Base-by-base conservation (phyloP, 2,329 filamentous ascomycete genomes). In the Botrytis elliptica region DNA sequence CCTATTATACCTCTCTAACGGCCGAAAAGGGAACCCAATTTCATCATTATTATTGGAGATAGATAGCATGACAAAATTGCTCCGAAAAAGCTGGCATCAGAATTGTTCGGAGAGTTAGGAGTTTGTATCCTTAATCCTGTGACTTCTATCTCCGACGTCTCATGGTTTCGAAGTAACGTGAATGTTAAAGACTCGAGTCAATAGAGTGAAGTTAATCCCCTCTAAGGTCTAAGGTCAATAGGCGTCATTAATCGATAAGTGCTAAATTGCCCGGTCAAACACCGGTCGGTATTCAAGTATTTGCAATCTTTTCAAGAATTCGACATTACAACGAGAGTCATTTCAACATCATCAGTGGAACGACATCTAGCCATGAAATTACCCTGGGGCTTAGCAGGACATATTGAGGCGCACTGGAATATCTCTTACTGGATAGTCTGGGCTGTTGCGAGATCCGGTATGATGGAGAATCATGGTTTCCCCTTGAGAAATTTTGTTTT, bases 401-500 rank as follows among this genome's bases (percentile, higher is more conserved):
- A 68, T 29, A 55, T 55, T 9, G 65, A 55, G 46, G 36, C 16
- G 25, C 12, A 18, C 65, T 55, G 16, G 9, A 57, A 14, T 10
- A 25, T 22, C 20, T 55, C 20, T 20, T 29, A 40, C 38, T 29
- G 60, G 25, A 29, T 57, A 57, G 59, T 16, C 59, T 38, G 36
- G 59, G 36, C n/a, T 25, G 42, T 52, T 57, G n/a, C 49, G 49
- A 69, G 49, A 57, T 57, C 18, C 36, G 22, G 33, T n/a, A 40
- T 36, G 64, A 52, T 52, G 22, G 64, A 44, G 64, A 52, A 38
- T 49, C 33, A 67, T 52, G 44, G 44, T 67, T 55, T 55, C n/a
- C 62, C 38, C 62, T 64, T 42, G 38, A 64, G 16, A 64, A 20
- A 64, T 64, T 57, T 64, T 64, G 38, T 64, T 64, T 64, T 29